These are phyloP conservation scores for Erucastrum elatum DNA, from an alignment of 345 rosid species.

Conservation along the genomic window DNA sequence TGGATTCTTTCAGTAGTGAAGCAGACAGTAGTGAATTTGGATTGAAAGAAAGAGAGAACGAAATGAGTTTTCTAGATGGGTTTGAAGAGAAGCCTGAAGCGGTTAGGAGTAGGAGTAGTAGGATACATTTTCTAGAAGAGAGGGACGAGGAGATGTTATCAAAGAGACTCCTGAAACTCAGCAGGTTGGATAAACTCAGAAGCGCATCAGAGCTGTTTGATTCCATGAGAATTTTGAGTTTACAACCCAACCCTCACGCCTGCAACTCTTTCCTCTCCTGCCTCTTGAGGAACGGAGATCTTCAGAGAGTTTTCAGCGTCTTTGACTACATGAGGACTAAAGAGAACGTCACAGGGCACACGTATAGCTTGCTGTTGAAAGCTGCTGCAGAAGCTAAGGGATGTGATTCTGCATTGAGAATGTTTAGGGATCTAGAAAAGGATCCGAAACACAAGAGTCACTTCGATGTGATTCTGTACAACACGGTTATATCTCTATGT, in stretches of 20 bases:
- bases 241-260: conserved; percentile 55
- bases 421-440: conserved; percentile 55
- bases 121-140: conserved; percentile 65
- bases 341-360: conserved; percentile 57
- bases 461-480: conserved; percentile 70
- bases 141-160: conserved; percentile 61
- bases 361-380: conserved; percentile 68
- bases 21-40: not conserved
- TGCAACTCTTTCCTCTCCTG: conserved; percentile 74
- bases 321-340: conserved; percentile 56
- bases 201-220: conserved; percentile 60
- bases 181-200: conserved; percentile 70
- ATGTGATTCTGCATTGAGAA: conserved; percentile 53
- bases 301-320: conserved; percentile 49
- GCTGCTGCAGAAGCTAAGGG: conserved; percentile 56
- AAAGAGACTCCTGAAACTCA: conserved; percentile 62
- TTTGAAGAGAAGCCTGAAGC: conserved; percentile 14
- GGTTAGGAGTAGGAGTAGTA: conserved; percentile 36
- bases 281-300: conserved; percentile 53
- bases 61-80: conserved; percentile 6
- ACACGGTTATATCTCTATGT: conserved; percentile 71
- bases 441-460: conserved; percentile 34
- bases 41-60: conserved; percentile 20
- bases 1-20: not conserved
- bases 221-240: conserved; percentile 59